Percentiles rank a stretch among this genome's conserved stretches.
Evolutionary conservation across 1,284 basidiomycete species (phyloP).

Genomic region (Ganoderma multipileum): DNA sequence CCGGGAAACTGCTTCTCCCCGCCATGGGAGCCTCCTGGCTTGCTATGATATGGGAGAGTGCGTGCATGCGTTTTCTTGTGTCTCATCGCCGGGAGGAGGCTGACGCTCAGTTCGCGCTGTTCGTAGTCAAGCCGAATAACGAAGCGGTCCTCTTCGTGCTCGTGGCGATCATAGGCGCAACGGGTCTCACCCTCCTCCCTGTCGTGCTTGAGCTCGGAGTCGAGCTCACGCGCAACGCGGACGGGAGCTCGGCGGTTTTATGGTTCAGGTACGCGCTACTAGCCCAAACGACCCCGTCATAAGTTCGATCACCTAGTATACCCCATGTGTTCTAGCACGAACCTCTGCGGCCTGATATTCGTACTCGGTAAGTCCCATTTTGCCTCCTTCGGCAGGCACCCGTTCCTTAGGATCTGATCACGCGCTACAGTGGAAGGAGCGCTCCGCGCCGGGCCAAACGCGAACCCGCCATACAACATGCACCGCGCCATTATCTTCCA

Average conservation of each 20-base stretch:
- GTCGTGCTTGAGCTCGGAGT: conserved; percentile 77
- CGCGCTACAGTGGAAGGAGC: conserved; percentile 59
- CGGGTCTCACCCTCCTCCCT: conserved; percentile 73
- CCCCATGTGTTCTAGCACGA: conserved; percentile 53
- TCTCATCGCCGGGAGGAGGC: not conserved
- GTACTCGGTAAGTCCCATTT: conserved; percentile 65
- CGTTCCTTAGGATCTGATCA: not conserved
- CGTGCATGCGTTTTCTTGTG: conserved; percentile 30
- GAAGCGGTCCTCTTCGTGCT: conserved; percentile 65
- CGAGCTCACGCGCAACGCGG: conserved; percentile 79
- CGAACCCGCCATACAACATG: conserved; percentile 76
- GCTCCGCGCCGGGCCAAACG: conserved; percentile 62
- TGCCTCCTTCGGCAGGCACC: conserved; percentile 30
- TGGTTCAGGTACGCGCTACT: conserved; percentile 65
- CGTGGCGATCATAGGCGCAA: conserved; percentile 69
- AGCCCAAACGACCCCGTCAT: not conserved
- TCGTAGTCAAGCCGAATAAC: conserved; percentile 65
- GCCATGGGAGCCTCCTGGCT: conserved; percentile 69
- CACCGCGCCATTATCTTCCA: conserved; percentile 67
- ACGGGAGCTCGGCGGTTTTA: conserved; percentile 74
- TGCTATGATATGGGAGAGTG: conserved; percentile 79
- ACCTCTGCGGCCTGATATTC: conserved; percentile 68
- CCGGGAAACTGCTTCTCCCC: conserved; percentile 66
- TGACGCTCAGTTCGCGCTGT: not conserved
- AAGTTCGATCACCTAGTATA: not conserved